Base-by-base conservation (phyloP, 768 basidiomycete genomes). In the Termitomyces sp. region DNA sequence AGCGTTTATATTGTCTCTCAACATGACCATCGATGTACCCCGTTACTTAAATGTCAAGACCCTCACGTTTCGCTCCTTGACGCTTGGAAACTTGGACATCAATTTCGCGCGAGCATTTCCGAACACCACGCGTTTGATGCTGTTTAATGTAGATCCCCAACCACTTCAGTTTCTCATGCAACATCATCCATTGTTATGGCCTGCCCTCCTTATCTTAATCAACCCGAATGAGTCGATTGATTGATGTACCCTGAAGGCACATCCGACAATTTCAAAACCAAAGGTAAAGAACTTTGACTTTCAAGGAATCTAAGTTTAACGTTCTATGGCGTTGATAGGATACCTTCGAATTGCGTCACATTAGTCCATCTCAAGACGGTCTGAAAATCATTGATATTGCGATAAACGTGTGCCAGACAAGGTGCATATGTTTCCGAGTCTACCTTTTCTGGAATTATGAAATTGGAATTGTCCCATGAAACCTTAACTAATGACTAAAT, bases 401-500 rank as follows among this genome's bases (percentile, higher is more conserved):
- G 24, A 22, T 2, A 22, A 12, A 33, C 30, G 12, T 8, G n/a
- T 42, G 44, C 7, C 13, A 26, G 24, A 26, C 35, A 50, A 18
- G 13, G 12, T 26, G n/a, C 22, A 52, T 16, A 51, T 26, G 8
- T 36, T 26, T 8, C n/a, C 14, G 33, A 20, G 18, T 50, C 12
- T 28, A n/a, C 10, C 13, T 2, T n/a, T 36, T 7, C 22, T 26
- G n/a, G 6, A 49, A 32, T 2, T 6, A 32, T 18, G 10, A 10
- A 33, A 35, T 35, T 20, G n/a, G 8, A 7, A 22, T 50, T 8
- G 32, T 24, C 33, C n/a, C 10, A 50, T 24, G 14, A 35, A 20
- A 35, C 4, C 30, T 16, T 16, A 20, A 6, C 33, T 40, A 61
- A 13, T 54, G 32, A 38, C 48, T 47, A 45, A 85, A 83, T 33